These are phyloP conservation scores for Ascochyta koolunga DNA, from an alignment of 2,329 filamentous ascomycete genomes.

Conservation along the genomic window DNA sequence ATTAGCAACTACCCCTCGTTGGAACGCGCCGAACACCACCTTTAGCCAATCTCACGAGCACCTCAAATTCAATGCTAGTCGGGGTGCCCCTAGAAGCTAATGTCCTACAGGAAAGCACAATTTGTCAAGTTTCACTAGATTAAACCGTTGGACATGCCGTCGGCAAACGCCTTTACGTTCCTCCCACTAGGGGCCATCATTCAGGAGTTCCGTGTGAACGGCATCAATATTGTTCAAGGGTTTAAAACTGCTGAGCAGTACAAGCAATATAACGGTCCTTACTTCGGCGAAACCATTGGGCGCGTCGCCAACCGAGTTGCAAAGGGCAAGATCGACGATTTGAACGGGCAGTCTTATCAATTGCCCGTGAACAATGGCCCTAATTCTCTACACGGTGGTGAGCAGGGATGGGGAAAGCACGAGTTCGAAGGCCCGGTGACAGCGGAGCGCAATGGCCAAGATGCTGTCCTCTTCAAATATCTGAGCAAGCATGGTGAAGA, in stretches of 20 bases:
- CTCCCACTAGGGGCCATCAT: conserved; percentile 79
- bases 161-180: conserved; percentile 59
- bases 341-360: conserved; percentile 75
- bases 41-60: neutral
- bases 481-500: conserved; percentile 82
- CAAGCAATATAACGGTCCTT: conserved; percentile 73
- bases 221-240: conserved; percentile 84
- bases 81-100: neutral
- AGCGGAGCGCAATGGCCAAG: conserved; percentile 57
- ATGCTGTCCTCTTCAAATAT: conserved; percentile 57
- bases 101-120: neutral
- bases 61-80: neutral
- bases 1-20: conserved; percentile 12
- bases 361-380: conserved; percentile 77
- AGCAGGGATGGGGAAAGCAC: conserved; percentile 80
- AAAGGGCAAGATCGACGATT: conserved; percentile 69
- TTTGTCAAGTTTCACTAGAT: too few species aligned
- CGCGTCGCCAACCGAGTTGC: conserved; percentile 81
- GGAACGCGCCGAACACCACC: neutral
- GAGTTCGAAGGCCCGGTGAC: conserved; percentile 74
- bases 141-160: conserved; percentile 32
- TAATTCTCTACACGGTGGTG: conserved; percentile 66
- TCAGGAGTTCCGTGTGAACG: conserved; percentile 78
- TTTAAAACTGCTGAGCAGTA: conserved; percentile 81
- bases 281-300: conserved; percentile 94